Conservation (phyloP, 116 monocot genomes). For the Phalaenopsis hybrid region DNA sequence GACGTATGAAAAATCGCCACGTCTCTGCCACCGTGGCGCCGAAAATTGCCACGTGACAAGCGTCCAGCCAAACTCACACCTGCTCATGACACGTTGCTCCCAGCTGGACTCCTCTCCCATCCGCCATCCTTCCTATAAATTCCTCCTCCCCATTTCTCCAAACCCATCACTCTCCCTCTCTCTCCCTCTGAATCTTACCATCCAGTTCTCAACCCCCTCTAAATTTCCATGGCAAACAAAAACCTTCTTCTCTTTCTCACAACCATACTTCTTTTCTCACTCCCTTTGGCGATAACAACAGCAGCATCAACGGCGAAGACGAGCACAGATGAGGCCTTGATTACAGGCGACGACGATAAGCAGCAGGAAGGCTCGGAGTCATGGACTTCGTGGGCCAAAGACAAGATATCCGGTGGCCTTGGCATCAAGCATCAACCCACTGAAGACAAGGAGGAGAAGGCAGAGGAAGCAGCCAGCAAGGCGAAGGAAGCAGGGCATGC, state of each 20-base stretch:
- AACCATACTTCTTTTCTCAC: neutral
- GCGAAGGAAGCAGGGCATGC: neutral
- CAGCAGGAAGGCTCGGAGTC: constrained; percentile 19
- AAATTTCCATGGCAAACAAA: neutral
- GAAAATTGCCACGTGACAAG: no score
- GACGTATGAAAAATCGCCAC: no score
- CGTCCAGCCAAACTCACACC: no score
- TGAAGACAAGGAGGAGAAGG: neutral
- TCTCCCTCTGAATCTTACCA: no score
- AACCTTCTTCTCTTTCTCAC: neutral
- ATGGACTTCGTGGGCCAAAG: constrained; percentile 34
- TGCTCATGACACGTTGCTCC: no score
- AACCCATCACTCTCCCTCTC: neutral
- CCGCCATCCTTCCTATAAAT: neutral
- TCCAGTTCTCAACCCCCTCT: no score
- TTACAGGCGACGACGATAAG: neutral
- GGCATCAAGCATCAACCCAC: constrained; percentile 13
- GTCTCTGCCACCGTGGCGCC: no score
- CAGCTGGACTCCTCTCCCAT: no score
- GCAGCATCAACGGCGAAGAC: neutral
- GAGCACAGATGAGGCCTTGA: neutral
- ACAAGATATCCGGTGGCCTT: constrained; percentile 24
- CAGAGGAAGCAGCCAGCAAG: neutral
- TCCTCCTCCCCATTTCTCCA: neutral
- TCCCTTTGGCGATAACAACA: no score